Conservation (phyloP, 805 yeast species). For the Myxozyma mucilagina region DNA sequence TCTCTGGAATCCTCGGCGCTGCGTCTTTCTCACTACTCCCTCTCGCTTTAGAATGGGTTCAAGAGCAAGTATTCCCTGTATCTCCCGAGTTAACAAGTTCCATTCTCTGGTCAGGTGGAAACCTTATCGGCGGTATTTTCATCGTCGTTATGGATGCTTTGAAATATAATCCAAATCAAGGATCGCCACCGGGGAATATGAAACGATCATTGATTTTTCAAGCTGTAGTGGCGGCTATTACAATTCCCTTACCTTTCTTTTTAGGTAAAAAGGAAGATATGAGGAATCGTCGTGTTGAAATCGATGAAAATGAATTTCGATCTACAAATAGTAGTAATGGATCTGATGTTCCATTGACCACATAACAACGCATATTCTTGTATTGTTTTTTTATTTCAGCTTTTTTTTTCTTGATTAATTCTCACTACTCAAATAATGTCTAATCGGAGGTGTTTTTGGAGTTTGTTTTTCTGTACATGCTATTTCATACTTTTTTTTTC, state of each 20-base stretch:
- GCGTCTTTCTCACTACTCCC: conserved; percentile 40
- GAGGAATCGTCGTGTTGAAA: conserved; percentile 20
- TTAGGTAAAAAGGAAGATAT: conserved; percentile 12
- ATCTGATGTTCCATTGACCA: neutral
- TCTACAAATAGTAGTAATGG: neutral
- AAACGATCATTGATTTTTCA: conserved; percentile 39
- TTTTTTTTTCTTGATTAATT: neutral
- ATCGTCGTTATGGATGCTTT: conserved; percentile 40
- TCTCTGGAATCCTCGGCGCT: conserved; percentile 38
- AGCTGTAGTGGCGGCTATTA: conserved; percentile 38
- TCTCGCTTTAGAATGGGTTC: conserved; percentile 39
- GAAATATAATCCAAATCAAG: conserved; percentile 34
- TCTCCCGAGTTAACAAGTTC: conserved; percentile 39
- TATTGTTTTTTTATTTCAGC: neutral
- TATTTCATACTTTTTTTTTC: too few relatives aligned
- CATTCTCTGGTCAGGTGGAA: conserved; percentile 40
- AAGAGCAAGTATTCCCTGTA: conserved; percentile 41
- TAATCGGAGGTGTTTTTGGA: too few relatives aligned
- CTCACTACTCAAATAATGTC: too few relatives aligned
- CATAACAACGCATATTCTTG: too few relatives aligned
- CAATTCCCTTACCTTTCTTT: conserved; percentile 34
- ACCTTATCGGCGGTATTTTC: conserved; percentile 39
- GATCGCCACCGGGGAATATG: conserved; percentile 41
- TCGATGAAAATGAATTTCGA: conserved; percentile 7
- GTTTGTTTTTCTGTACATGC: too few relatives aligned